These are phyloP conservation scores for Onygenales sp. DNA, from an alignment of 2,329 filamentous ascomycete species.

Conservation along the genomic window DNA sequence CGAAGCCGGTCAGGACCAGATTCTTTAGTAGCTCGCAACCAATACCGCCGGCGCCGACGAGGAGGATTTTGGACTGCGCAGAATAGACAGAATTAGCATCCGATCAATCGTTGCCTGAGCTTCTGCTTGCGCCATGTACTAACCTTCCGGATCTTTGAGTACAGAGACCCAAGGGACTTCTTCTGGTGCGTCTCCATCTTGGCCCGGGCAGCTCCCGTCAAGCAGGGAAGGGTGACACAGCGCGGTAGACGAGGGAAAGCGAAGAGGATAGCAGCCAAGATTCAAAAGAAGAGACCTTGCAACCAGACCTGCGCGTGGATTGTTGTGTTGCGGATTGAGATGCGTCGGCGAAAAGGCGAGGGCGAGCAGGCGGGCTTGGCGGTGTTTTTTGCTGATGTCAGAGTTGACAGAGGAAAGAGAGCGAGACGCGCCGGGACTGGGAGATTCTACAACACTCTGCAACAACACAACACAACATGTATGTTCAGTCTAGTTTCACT, in stretches of 20 bases:
- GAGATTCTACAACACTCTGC: background rate
- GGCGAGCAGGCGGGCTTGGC: too few relatives aligned
- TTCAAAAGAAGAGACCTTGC: too few relatives aligned
- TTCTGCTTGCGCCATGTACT: background rate
- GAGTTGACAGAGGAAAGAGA: too few relatives aligned
- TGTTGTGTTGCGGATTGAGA: too few relatives aligned
- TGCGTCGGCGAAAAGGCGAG: too few relatives aligned
- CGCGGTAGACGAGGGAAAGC: too few relatives aligned
- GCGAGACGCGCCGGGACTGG: background rate
- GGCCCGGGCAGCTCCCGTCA: background rate
- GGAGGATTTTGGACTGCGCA: constrained; percentile 68
- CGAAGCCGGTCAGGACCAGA: constrained; percentile 82
- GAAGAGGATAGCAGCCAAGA: too few relatives aligned
- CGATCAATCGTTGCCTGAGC: background rate
- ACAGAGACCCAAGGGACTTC: constrained; percentile 35
- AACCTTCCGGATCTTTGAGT: constrained; percentile 33
- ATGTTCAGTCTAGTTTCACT: background rate
- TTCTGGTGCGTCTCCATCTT: constrained; percentile 31
- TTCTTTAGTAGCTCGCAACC: constrained; percentile 98
- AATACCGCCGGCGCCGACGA: constrained; percentile 94
- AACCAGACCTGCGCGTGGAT: too few relatives aligned
- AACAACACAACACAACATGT: background rate
- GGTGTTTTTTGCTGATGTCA: too few relatives aligned
- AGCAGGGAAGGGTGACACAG: background rate
- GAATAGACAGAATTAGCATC: constrained; percentile 4